Conservation (phyloP, 2,329 filamentous ascomycete genomes). For the Aspergillus ochraceus region DNA sequence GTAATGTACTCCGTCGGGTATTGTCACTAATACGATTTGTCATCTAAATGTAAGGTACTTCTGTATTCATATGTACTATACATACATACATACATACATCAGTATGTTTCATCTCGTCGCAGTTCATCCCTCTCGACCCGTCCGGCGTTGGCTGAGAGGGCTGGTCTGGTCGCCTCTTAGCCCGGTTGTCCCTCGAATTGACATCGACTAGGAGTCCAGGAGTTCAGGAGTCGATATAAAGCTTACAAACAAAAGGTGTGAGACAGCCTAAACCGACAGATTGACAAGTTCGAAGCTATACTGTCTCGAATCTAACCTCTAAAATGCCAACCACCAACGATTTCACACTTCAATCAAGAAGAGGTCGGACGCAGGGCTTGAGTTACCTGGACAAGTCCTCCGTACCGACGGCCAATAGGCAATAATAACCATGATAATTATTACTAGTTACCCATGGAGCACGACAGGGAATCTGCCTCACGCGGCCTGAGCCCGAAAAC, state of each 20-base stretch:
- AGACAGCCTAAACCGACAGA: neutral
- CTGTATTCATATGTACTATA: neutral
- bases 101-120: slow-evolving; percentile 19
- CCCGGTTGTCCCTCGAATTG: slow-evolving; percentile 4
- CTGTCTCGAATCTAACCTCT: slow-evolving; percentile 4
- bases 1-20: too few species aligned
- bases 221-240: neutral
- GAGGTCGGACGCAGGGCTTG: slow-evolving; percentile 6
- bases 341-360: neutral
- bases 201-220: neutral
- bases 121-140: slow-evolving; percentile 10
- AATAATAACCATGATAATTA: neutral
- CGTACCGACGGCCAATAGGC: too few species aligned
- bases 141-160: slow-evolving; percentile 7
- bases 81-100: neutral
- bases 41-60: too few species aligned
- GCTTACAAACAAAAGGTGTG: neutral
- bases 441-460: too few species aligned
- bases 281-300: slow-evolving; percentile 10
- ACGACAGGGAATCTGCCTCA: slow-evolving; percentile 11
- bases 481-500: slow-evolving; percentile 21
- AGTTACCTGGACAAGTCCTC: too few species aligned
- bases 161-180: neutral
- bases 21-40: too few species aligned
- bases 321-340: slow-evolving; percentile 6